Base-by-base conservation (phyloP, 2,329 filamentous ascomycete genomes). In the Aspergillus bombycis region DNA sequence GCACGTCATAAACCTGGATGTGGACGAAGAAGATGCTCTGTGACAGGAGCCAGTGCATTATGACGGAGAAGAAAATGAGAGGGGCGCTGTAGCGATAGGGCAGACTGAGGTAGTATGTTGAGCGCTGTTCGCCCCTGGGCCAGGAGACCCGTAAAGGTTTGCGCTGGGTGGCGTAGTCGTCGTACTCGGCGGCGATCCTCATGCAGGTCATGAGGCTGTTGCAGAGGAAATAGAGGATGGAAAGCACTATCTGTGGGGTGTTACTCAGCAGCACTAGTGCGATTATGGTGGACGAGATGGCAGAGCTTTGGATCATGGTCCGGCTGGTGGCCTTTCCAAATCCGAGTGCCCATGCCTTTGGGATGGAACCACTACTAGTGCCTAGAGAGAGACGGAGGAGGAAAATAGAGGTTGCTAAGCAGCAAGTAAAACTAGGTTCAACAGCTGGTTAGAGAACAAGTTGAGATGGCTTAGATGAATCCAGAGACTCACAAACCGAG, bases 121-220 rank as follows among this genome's bases (percentile, higher is more conserved):
- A 79, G 4, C 78, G 72, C 65, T 85, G 82, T 4, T 72, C 67
- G 7, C 78, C 80, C 11, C 36, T 48, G 2, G 80, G 82, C 62
- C 76, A 73, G 0, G 79, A 81, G 0, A 84, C 82, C 2, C 82
- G 77, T 1, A 85, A 70, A 0, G 79, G 62, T 56, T 82, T 82
- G 4, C 78, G 71, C 10, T 68, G 53, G 0, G 62, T 50, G 1
- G 76, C 77, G 69, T 81, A 82, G 0, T 71, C 69, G 55, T 75
- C 80, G 72, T 82, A 88, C 69, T 88, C 86, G 11, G 75, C 70
- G 0, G 77, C 79, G 0, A 81, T 71, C 0, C 83, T 74, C 73
- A 86, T 84, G 4, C 71, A 75, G 0, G 82, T 86, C 26, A 76
- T 67, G 1, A 79, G 62, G 19, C 64, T 62, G 60, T 80, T 79